A percentile compares a stretch with the other conserved stretches of the same genome.
These are phyloP conservation scores for Magnolia officinalis DNA, from an alignment of 164 flowering plant genomes.

Conservation along the genomic window DNA sequence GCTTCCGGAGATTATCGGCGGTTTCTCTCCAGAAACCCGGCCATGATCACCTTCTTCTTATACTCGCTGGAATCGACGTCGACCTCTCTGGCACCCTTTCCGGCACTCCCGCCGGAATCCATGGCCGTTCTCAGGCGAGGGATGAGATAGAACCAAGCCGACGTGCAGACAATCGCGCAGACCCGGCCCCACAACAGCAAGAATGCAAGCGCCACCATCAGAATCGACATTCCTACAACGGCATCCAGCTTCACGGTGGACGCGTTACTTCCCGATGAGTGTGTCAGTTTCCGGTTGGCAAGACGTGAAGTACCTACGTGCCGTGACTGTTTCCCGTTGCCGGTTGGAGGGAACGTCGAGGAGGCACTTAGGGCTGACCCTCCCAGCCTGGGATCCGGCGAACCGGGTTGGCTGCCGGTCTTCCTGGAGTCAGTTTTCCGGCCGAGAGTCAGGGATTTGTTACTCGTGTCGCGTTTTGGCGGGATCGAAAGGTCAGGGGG, in stretches of 20 bases:
- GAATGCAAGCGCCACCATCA: constrained; percentile 40
- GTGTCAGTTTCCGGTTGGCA: not conserved
- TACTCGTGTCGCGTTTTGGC: not conserved
- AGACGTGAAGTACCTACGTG: not conserved
- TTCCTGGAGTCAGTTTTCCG: not conserved
- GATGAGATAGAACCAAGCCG: constrained; percentile 50
- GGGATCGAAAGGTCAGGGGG: not conserved
- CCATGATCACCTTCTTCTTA: constrained; percentile 47
- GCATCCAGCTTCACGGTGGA: constrained; percentile 12
- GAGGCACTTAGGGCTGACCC: not conserved
- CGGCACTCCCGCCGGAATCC: not conserved
- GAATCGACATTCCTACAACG: constrained; percentile 39
- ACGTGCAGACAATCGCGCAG: constrained; percentile 55
- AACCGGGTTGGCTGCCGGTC: constrained; percentile 1
- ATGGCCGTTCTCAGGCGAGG: constrained; percentile 18
- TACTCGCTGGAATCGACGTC: constrained; percentile 14
- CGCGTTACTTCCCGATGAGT: not conserved
- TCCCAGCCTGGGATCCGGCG: not conserved
- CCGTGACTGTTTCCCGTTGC: not conserved
- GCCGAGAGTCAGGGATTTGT: not conserved
- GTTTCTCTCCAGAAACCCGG: constrained; percentile 40
- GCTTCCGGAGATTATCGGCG: not conserved
- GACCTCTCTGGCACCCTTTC: not conserved
- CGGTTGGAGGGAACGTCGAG: not conserved
- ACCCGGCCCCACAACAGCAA: constrained; percentile 55